Conservation (phyloP, 2,329 filamentous ascomycete genomes). For the Drechslerella stenobrocha region DNA sequence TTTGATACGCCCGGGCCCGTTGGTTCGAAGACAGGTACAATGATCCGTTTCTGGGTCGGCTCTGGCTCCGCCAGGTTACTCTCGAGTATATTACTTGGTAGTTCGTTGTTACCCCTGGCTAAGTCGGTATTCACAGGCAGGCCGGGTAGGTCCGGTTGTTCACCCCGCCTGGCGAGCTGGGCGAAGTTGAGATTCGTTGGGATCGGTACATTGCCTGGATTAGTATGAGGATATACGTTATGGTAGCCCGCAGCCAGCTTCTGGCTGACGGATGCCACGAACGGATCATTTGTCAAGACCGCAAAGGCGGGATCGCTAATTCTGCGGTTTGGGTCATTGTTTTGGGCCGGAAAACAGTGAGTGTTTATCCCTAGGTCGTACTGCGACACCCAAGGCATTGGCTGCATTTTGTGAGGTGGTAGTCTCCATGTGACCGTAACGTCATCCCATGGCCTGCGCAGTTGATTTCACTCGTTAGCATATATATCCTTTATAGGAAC, state of each 20-base stretch:
- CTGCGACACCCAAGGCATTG: constrained; percentile 6
- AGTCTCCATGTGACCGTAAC: constrained; percentile 12
- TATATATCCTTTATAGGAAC: neutral
- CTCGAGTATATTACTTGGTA: neutral
- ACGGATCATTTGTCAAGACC: constrained; percentile 13
- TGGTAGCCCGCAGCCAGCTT: neutral
- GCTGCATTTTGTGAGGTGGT: neutral
- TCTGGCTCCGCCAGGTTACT: neutral
- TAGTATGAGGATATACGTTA: neutral
- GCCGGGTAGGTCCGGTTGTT: neutral
- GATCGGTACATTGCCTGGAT: neutral
- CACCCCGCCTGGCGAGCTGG: neutral
- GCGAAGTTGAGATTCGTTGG: neutral
- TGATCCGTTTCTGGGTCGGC: constrained; percentile 5
- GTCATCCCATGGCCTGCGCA: constrained; percentile 9
- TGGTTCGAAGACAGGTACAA: constrained; percentile 3
- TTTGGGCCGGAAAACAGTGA: neutral
- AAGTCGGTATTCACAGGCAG: neutral
- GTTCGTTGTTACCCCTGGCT: neutral
- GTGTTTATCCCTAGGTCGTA: constrained; percentile 16
- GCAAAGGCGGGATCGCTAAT: constrained; percentile 16
- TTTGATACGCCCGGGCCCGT: too few relatives aligned
- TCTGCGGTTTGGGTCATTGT: neutral
- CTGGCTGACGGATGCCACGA: constrained; percentile 1
- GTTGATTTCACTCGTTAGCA: neutral